These are phyloP conservation scores for Pistacia atlantica DNA, from an alignment of 345 rosid genomes.

Conservation along the genomic window DNA sequence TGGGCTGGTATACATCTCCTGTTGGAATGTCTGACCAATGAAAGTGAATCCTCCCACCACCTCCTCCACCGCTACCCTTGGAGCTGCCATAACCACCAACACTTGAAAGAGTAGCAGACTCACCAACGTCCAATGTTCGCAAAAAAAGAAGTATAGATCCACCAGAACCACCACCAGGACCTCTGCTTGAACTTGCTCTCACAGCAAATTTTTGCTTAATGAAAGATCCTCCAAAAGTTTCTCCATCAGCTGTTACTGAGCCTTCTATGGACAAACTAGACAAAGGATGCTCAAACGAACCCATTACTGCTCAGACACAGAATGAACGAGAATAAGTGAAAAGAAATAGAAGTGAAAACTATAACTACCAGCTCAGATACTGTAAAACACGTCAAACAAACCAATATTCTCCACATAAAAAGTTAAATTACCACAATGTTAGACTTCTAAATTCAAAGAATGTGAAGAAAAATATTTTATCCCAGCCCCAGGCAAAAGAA, in stretches of 20 bases:
- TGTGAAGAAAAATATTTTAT: not conserved
- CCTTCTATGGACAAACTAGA: constrained; percentile 81
- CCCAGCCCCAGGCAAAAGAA: not conserved
- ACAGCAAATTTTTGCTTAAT: constrained; percentile 27
- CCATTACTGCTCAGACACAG: constrained; percentile 70
- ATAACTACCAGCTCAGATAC: constrained; percentile 17
- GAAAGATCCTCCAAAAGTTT: constrained; percentile 47
- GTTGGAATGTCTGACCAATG: constrained; percentile 98
- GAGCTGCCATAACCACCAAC: constrained; percentile 87
- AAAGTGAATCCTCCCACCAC: constrained; percentile 99
- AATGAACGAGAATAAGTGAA: constrained; percentile 21
- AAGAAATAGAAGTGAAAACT: constrained; percentile 8
- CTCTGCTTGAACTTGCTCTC: constrained; percentile 34
- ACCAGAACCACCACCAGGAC: constrained; percentile 98
- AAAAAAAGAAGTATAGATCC: constrained; percentile 86
- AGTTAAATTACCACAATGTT: not conserved
- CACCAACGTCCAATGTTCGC: constrained; percentile 57
- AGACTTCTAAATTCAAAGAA: not conserved
- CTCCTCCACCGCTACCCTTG: constrained; percentile 90
- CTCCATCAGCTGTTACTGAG: constrained; percentile 84
- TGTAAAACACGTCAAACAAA: not conserved
- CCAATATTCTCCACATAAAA: constrained; percentile 9
- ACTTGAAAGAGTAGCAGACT: constrained; percentile 78
- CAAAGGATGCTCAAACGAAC: constrained; percentile 91
- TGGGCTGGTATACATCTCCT: constrained; percentile 98